Evolutionary conservation across 176 grass and related monocot species (phyloP).

Genomic region (Cenchrus purpureus): DNA sequence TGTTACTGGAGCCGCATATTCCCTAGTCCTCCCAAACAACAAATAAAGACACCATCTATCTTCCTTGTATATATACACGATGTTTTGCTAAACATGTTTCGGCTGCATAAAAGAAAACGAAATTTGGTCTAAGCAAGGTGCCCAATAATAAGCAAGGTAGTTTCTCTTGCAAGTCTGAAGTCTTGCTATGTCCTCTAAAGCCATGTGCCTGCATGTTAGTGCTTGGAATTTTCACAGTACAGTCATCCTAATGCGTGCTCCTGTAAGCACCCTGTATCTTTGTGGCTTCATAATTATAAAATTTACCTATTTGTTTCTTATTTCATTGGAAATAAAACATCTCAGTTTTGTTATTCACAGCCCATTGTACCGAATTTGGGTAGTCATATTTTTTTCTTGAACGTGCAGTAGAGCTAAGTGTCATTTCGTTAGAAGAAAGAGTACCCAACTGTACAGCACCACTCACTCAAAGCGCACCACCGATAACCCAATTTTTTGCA

Average conservation of each 20-base stretch:
- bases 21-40: slow-evolving; percentile 16
- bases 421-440: background rate
- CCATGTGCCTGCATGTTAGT: background rate
- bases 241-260: background rate
- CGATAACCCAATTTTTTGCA: background rate
- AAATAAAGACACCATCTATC: background rate
- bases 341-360: background rate
- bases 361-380: background rate
- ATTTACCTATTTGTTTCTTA: background rate
- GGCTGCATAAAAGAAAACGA: slow-evolving; percentile 20
- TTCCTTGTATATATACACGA: slow-evolving; percentile 7
- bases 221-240: background rate
- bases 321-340: background rate
- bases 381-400: background rate
- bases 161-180: background rate
- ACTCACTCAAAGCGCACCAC: background rate
- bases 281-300: background rate
- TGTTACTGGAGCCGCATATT: background rate
- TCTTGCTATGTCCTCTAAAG: background rate
- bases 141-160: slow-evolving; percentile 11
- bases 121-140: slow-evolving; percentile 4
- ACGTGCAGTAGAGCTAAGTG: background rate
- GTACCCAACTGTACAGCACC: background rate
- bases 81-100: slow-evolving; percentile 14
- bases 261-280: background rate